Percentiles rank a stretch among this genome's conserved stretches.
Conservation (phyloP, 257 asterid species). For the Solanum piurae region DNA sequence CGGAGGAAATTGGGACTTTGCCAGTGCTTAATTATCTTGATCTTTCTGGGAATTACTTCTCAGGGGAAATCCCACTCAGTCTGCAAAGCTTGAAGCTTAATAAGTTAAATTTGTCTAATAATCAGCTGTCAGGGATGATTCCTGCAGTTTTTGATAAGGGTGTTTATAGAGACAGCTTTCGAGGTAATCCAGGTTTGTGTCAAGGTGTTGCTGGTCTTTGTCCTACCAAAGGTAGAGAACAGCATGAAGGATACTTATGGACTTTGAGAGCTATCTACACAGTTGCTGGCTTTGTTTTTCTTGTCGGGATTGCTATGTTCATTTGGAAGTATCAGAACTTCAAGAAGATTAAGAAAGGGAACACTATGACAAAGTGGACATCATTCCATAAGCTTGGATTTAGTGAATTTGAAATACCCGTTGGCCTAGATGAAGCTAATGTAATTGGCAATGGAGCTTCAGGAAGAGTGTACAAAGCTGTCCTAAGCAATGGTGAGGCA, state of each 20-base stretch:
- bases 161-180: conserved; percentile 48
- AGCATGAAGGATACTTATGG: conserved; percentile 17
- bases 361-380: conserved; percentile 54
- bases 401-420: conserved; percentile 41
- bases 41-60: conserved; percentile 49
- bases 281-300: conserved; percentile 24
- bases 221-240: not conserved
- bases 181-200: conserved; percentile 64
- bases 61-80: conserved; percentile 44
- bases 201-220: conserved; percentile 25
- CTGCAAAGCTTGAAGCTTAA: conserved; percentile 67
- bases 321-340: conserved; percentile 31
- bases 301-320: conserved; percentile 39
- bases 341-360: conserved; percentile 13
- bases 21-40: conserved; percentile 69
- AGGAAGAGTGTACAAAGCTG: conserved; percentile 62
- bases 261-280: conserved; percentile 22
- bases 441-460: conserved; percentile 73
- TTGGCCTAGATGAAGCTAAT: conserved; percentile 47
- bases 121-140: conserved; percentile 46
- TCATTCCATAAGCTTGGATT: conserved; percentile 71
- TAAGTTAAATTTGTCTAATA: conserved; percentile 48
- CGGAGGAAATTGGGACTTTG: conserved; percentile 54
- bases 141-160: conserved; percentile 39
- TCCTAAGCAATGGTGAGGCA: conserved; percentile 50